These are phyloP conservation scores for Viola odorata DNA, from an alignment of 345 rosid species.

Conservation along the genomic window DNA sequence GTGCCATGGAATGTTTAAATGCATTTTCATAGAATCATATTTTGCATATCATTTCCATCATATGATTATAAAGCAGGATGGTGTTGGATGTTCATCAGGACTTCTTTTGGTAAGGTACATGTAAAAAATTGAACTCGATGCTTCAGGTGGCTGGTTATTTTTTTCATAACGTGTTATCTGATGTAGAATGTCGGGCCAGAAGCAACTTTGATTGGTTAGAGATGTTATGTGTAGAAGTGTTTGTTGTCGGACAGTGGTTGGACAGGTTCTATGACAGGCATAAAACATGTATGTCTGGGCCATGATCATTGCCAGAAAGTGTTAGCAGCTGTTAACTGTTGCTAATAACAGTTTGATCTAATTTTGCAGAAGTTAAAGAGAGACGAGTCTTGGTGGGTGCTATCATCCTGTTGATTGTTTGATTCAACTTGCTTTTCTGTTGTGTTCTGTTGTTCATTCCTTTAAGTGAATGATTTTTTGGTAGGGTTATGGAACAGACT, in stretches of 20 bases:
- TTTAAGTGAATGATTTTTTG: too few relatives aligned
- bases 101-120: neutral
- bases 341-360: too few relatives aligned
- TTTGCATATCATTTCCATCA: neutral
- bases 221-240: too few relatives aligned
- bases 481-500: too few relatives aligned
- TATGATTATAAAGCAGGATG: neutral
- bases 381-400: too few relatives aligned
- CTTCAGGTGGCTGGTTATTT: constrained; percentile 16
- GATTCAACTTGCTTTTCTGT: too few relatives aligned
- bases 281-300: neutral
- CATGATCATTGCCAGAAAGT: neutral
- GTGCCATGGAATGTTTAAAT: neutral
- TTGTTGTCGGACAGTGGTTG: neutral
- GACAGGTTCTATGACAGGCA: constrained; percentile 13
- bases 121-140: neutral
- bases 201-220: constrained; percentile 4
- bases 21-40: neutral
- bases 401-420: too few relatives aligned
- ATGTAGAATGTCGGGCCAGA: neutral
- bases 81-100: neutral
- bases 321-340: too few relatives aligned
- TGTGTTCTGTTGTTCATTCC: too few relatives aligned
- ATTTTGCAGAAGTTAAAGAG: too few relatives aligned
- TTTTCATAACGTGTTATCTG: neutral